Conservation (phyloP, 805 yeast species). For the Ogataea pilisensis region DNA sequence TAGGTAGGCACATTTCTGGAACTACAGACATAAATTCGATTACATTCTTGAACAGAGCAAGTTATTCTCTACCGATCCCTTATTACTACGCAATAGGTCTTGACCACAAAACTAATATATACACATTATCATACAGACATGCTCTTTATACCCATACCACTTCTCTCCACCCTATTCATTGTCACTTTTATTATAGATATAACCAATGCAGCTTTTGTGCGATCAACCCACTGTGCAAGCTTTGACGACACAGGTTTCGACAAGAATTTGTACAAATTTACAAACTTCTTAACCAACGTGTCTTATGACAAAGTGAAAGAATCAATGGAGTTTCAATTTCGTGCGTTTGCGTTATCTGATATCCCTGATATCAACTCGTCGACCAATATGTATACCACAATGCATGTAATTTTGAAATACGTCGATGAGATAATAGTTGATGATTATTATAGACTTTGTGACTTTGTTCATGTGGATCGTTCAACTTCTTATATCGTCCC, state of each 20-base stretch:
- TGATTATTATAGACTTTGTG: conserved; percentile 42
- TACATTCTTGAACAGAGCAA: no score
- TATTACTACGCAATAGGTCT: no score
- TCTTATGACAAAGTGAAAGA: conserved; percentile 13
- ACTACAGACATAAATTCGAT: no score
- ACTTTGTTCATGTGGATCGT: conserved; percentile 21
- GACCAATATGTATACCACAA: conserved; percentile 45
- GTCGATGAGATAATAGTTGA: conserved; percentile 39
- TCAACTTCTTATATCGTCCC: conserved; percentile 12
- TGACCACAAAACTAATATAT: no score
- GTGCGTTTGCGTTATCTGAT: conserved; percentile 16
- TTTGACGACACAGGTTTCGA: neutral
- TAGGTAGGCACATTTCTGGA: no score
- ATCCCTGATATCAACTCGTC: conserved; percentile 41
- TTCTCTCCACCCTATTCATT: neutral
- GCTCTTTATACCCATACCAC: neutral
- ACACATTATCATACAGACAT: neutral
- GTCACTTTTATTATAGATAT: neutral
- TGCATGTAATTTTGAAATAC: conserved; percentile 42
- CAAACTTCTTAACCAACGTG: conserved; percentile 18
- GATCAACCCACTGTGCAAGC: conserved; percentile 8
- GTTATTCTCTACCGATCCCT: no score
- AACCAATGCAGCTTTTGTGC: conserved; percentile 14
- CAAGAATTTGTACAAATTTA: conserved; percentile 3
- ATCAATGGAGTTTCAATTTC: conserved; percentile 13